Base-by-base conservation (phyloP, 371 early-diverging fungal species). In the Furculomyces boomerangus region DNA sequence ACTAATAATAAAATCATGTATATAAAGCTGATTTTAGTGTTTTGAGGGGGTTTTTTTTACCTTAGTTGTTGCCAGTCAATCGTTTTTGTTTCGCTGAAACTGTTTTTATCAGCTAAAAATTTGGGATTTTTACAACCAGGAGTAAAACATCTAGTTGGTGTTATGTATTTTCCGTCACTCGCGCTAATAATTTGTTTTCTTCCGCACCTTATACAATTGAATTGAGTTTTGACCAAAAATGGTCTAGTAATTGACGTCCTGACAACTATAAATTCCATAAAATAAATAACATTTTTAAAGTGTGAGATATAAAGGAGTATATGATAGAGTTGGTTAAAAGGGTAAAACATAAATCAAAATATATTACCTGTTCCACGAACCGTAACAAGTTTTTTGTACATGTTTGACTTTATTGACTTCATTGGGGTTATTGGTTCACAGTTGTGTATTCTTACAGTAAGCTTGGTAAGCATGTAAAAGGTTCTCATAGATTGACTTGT, bases 211-310 rank as follows among this genome's bases (percentile, higher is more conserved):
- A 49, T 46, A 30, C 70, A 69, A 16, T 20, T 43, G 43, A 64
- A 69, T 40, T 62, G 51, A 1, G 60, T 60, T 54, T 62, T 59
- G 1, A 54, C 53, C 39, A 69, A 48, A 51, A 67, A 50, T 32
- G 70, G 70, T 43, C 60, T 64, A 37, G 67, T 57, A 25, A 64
- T 59, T 55, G 70, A 62, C 1, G 67, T 69, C 43, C 70, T 61
- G 48, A 69, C 70, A 1, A 69, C 65, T 1, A 63, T 61, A 43
- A 20, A 43, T 8, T 35, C 18, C 10, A 35, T 8, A 43, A 13
- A 43, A 16, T 20, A 3, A 43, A 20, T 16, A 43, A 16, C 5
- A 20, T n/a, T 43, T 5, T 3, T 16, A 16, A 16, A 16, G 43
- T 8, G 20, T 16, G 20, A 13, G 22, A 20, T 43, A 16, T 18